Evolutionary conservation across 108 stramenopile species (phyloP), one percentile per base, ranked within the genome.

Genomic region (Aurantiochytrium sp.): DNA sequence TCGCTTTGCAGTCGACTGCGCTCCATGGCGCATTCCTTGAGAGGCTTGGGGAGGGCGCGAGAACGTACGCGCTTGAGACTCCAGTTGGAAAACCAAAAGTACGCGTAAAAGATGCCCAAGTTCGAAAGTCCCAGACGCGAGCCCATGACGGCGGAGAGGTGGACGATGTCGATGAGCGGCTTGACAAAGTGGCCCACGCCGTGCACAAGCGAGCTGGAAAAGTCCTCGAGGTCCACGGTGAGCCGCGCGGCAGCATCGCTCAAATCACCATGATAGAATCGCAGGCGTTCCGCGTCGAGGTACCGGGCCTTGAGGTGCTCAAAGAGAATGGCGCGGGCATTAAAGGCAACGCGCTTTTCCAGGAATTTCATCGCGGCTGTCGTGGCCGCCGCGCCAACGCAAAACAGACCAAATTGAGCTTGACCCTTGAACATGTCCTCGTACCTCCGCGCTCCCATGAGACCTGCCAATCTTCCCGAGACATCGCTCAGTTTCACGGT

Each of bases 51-150:
- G n/a, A 83, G 51, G 19, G 76, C 76, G 28, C 45, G 76, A 25
- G 45, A 53, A 18, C 76, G 45, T 23, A 83, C 76, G n/a, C 76
- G 45, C 49, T 23, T 83, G 19, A 83, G 51, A 3, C 49, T 53
- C 45, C 45, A 83, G 76, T 83, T 53, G 19, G 49, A 53, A 45
- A 83, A 83, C 76, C 76, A 83, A 83, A 83, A 83, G 76, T 53
- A 83, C 45, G 51, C 6, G 51, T 83, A 83, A 35, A 83, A 83
- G 76, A 83, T 53, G 25, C 18, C 51, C 23, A 83, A 6, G 76
- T 83, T 83, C 43, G 23, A 43, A 12, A 35, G 10, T 1, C 76
- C 76, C 8, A 83, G 45, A 6, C 76, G 76, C 8, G 45, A 83
- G 18, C 19, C 23, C 76, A 83, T 83, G 19, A 83, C 76, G 16